Evolutionary conservation across 2,329 filamentous ascomycete species (phyloP).

Genomic region (Fusarium begoniae): DNA sequence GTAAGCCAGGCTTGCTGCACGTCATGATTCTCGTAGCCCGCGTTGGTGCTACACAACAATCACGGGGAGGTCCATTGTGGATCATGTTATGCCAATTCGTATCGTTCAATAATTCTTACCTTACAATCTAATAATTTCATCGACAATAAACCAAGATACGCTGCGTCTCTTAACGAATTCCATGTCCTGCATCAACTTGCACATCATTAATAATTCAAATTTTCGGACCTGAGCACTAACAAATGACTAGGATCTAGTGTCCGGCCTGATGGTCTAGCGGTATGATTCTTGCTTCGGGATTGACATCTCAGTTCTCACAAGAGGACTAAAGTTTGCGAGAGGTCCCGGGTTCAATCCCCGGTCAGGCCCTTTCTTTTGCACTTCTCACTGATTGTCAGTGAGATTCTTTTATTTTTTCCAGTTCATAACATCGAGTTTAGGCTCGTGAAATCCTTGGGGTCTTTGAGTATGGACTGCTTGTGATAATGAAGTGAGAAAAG

Average conservation of each 20-base stretch:
- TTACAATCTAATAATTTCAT: background rate
- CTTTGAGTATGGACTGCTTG: background rate
- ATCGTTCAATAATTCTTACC: rapidly evolving
- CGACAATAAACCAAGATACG: background rate
- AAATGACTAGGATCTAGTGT: constrained; percentile 23
- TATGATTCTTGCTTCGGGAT: constrained; percentile 34
- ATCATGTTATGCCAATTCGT: no score
- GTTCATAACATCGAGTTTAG: background rate
- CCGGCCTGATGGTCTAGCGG: constrained; percentile 30
- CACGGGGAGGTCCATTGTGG: no score
- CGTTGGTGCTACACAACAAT: background rate
- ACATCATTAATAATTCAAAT: no score
- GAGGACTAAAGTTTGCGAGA: constrained; percentile 48
- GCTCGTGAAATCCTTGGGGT: background rate
- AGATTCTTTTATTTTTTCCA: background rate
- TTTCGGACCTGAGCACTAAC: background rate
- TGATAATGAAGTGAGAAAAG: background rate
- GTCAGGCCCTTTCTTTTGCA: constrained; percentile 48
- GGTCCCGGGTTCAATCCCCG: constrained; percentile 59
- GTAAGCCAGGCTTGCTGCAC: background rate
- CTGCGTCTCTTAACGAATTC: background rate
- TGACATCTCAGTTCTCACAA: constrained; percentile 19
- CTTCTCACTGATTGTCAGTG: rapidly evolving
- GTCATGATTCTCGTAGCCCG: no score
- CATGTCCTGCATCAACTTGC: no score